Evolutionary conservation across 768 basidiomycete genomes (phyloP).

Genomic region (Gymnopilus dilepis): DNA sequence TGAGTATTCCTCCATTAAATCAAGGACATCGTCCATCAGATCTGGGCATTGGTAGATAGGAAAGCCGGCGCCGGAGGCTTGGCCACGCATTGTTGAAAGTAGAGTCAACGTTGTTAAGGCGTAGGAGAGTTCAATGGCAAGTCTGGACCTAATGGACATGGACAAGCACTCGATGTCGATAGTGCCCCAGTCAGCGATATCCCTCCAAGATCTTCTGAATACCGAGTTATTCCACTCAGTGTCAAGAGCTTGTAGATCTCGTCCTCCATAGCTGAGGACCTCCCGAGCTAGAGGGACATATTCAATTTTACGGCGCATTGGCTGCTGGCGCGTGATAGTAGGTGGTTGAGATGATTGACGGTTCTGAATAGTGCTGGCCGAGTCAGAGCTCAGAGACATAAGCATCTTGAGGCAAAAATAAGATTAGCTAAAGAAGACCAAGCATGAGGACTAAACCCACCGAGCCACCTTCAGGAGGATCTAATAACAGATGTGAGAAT

Average conservation of each 20-base stretch:
- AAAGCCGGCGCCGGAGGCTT: slow-evolving; percentile 69
- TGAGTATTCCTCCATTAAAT: slow-evolving; percentile 83
- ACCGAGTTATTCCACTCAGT: slow-evolving; percentile 57
- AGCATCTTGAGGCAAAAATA: slow-evolving; percentile 26
- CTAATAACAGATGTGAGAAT: slow-evolving; percentile 35
- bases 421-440: slow-evolving; percentile 8
- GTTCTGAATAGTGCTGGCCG: slow-evolving; percentile 25
- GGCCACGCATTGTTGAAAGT: slow-evolving; percentile 77
- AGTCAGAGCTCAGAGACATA: slow-evolving; percentile 35
- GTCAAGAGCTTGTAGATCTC: slow-evolving; percentile 73
- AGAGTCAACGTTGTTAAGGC: slow-evolving; percentile 87
- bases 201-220: slow-evolving; percentile 65
- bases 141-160: slow-evolving; percentile 89
- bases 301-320: slow-evolving; percentile 82
- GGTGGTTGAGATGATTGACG: slow-evolving; percentile 34
- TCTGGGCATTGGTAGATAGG: slow-evolving; percentile 78
- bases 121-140: slow-evolving; percentile 86
- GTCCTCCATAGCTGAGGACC: slow-evolving; percentile 78
- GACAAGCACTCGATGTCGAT: slow-evolving; percentile 92
- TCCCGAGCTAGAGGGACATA: slow-evolving; percentile 84
- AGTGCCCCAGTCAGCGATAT: slow-evolving; percentile 84
- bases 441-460: slow-evolving; percentile 41
- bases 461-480: slow-evolving; percentile 50
- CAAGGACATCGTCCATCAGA: slow-evolving; percentile 84
- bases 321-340: slow-evolving; percentile 45